phyloP scores from a whole-genome alignment of 1,284 basidiomycete species.

The Ustilago vetiveriae region DNA sequence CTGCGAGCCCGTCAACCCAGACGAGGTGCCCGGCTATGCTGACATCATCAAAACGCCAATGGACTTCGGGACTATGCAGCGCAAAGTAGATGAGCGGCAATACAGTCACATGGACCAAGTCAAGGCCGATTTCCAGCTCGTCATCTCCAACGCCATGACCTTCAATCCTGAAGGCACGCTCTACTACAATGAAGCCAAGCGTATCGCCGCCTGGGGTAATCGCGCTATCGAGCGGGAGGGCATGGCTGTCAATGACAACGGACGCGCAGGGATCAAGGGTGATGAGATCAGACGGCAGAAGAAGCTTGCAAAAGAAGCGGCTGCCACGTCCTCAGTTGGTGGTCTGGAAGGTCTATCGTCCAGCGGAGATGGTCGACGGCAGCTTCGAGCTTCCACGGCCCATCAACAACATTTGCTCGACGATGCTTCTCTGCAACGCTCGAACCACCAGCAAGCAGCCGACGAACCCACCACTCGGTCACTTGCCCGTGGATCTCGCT shows the following conservation, averaged over 20 bases:
- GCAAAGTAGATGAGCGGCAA: conserved; percentile 36
- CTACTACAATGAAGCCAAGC: conserved; percentile 60
- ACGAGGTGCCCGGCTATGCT: conserved; percentile 76
- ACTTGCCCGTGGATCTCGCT: conserved; percentile 14
- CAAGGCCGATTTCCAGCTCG: conserved; percentile 58
- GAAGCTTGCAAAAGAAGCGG: conserved; percentile 26
- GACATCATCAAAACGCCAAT: conserved; percentile 79
- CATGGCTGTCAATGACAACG: conserved; percentile 54
- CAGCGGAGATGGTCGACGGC: conserved; percentile 14
- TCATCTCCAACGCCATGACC: conserved; percentile 58
- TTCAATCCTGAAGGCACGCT: conserved; percentile 64
- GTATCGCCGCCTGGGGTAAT: conserved; percentile 55
- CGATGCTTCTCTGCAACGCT: conserved; percentile 5
- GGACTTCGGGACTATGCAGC: conserved; percentile 82
- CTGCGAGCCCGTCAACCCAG: conserved; percentile 75
- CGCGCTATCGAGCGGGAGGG: conserved; percentile 59
- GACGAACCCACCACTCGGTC: conserved; percentile 16
- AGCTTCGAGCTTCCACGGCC: conserved; percentile 14
- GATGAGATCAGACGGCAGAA: conserved; percentile 34
- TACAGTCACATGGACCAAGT: conserved; percentile 57
- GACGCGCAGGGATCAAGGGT: conserved; percentile 36
- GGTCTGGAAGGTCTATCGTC: neutral
- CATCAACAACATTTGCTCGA: conserved; percentile 16
- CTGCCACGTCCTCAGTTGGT: conserved; percentile 2
- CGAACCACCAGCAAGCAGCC: conserved; percentile 1